Evolutionary conservation across 164 flowering plant species (phyloP).

Genomic region (Vitis cinerea): DNA sequence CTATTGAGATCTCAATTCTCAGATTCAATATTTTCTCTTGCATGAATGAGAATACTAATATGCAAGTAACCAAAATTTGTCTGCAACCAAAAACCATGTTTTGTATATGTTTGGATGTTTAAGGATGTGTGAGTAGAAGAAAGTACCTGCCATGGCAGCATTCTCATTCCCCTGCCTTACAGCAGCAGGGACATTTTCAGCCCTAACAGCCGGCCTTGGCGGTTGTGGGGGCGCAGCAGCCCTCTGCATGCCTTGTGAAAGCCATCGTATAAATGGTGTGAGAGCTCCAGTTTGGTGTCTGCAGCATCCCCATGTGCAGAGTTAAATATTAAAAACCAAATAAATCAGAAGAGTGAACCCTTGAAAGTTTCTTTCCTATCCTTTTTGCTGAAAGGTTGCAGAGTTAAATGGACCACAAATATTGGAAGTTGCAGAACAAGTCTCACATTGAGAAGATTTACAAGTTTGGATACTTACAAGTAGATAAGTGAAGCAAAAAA

Average conservation of each 20-base stretch:
- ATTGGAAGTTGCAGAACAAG: background rate
- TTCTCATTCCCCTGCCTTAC: slow-evolving; percentile 55
- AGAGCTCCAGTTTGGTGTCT: slow-evolving; percentile 97
- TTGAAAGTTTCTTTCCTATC: background rate
- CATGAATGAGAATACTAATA: background rate
- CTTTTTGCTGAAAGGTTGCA: background rate
- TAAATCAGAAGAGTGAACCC: background rate
- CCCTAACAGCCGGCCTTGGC: slow-evolving; percentile 57
- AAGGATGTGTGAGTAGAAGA: background rate
- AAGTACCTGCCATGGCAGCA: slow-evolving; percentile 55
- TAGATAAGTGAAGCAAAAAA: slow-evolving; percentile 73
- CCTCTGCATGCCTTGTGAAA: slow-evolving; percentile 87
- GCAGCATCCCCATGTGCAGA: slow-evolving; percentile 15
- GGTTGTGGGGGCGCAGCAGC: slow-evolving; percentile 80
- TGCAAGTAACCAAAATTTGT: background rate
- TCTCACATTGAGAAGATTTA: background rate
- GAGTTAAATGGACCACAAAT: background rate
- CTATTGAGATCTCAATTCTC: background rate
- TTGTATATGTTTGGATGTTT: background rate
- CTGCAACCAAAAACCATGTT: background rate
- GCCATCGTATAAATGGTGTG: slow-evolving; percentile 84
- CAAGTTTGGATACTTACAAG: slow-evolving; percentile 57
- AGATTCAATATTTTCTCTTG: background rate
- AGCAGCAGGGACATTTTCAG: slow-evolving; percentile 53
- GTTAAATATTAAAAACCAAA: background rate